A percentile compares a stretch with the other conserved stretches of the same genome.
phyloP scores from a whole-genome alignment of 176 grass and related monocot genomes.

The Triticum timopheevii region DNA sequence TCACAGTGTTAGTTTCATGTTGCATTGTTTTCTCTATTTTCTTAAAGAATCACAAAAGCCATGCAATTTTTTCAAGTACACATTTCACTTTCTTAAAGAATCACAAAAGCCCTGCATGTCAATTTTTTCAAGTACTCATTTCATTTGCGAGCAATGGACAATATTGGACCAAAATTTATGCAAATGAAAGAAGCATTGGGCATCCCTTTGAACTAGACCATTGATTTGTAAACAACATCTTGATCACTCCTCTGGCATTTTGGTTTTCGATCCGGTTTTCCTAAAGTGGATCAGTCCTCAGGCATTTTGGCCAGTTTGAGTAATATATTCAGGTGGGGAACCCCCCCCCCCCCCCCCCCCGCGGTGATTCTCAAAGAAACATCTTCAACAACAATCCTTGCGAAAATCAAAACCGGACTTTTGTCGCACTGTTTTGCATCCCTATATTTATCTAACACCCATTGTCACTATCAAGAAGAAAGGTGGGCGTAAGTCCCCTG shows the following conservation, averaged over 20 bases:
- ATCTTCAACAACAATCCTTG: slow-evolving; percentile 37
- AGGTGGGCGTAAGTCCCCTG: background rate
- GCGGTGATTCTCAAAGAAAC: background rate
- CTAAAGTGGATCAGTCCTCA: too few species aligned
- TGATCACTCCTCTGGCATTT: background rate
- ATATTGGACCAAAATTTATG: background rate
- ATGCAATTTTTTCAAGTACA: background rate
- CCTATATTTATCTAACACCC: slow-evolving; percentile 22
- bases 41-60: background rate
- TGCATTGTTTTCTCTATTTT: slow-evolving; percentile 6
- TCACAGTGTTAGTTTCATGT: background rate
- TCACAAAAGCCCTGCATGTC: background rate
- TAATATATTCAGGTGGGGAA: too few species aligned
- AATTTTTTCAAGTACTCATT: background rate
- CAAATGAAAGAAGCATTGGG: background rate
- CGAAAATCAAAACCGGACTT: slow-evolving; percentile 30
- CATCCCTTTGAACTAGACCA: slow-evolving; percentile 1
- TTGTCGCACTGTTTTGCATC: slow-evolving; percentile 33
- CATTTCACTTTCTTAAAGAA: background rate
- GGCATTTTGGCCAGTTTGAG: too few species aligned
- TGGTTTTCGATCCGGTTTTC: too few species aligned
- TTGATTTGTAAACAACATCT: slow-evolving; percentile 25
- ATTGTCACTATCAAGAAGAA: slow-evolving; percentile 38
- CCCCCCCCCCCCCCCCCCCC: too few species aligned
- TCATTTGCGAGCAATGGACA: background rate